These are phyloP conservation scores for Fusarium globosum DNA, from an alignment of 2,329 filamentous ascomycete species.

Conservation along the genomic window DNA sequence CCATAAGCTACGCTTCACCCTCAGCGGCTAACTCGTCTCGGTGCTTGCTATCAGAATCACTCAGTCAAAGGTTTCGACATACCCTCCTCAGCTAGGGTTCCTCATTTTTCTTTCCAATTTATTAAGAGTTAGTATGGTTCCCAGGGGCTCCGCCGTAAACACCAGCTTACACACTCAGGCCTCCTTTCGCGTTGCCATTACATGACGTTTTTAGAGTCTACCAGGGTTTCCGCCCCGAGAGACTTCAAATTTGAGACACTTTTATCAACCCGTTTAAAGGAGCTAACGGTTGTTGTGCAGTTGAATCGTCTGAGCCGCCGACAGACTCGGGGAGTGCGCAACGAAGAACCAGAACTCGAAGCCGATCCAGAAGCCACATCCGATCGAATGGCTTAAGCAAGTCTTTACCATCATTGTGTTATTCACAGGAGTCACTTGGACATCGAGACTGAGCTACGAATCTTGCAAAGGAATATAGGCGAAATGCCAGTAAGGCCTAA, in stretches of 20 bases:
- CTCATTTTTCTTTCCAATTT: too few species aligned
- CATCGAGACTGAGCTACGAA: background rate
- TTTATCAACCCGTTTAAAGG: rapidly evolving
- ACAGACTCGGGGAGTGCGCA: too few species aligned
- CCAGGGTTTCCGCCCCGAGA: rapidly evolving
- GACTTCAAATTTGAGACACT: background rate
- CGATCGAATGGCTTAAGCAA: too few species aligned
- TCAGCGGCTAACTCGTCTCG: background rate
- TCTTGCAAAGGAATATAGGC: background rate
- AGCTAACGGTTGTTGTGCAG: background rate
- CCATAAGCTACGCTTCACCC: too few species aligned
- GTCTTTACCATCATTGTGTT: rapidly evolving
- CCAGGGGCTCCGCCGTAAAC: background rate
- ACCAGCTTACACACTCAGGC: background rate
- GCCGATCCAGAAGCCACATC: background rate
- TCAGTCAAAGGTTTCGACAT: rapidly evolving
- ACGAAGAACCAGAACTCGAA: background rate
- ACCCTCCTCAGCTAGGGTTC: rapidly evolving
- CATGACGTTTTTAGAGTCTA: background rate
- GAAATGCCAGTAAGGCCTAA: background rate
- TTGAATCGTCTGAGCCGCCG: too few species aligned
- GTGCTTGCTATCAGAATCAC: too few species aligned
- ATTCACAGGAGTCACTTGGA: too few species aligned
- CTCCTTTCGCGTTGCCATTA: background rate
- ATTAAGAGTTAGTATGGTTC: too few species aligned